Evolutionary conservation across 2,329 filamentous ascomycete species (phyloP).

Genomic region (Xylariaceae sp.): DNA sequence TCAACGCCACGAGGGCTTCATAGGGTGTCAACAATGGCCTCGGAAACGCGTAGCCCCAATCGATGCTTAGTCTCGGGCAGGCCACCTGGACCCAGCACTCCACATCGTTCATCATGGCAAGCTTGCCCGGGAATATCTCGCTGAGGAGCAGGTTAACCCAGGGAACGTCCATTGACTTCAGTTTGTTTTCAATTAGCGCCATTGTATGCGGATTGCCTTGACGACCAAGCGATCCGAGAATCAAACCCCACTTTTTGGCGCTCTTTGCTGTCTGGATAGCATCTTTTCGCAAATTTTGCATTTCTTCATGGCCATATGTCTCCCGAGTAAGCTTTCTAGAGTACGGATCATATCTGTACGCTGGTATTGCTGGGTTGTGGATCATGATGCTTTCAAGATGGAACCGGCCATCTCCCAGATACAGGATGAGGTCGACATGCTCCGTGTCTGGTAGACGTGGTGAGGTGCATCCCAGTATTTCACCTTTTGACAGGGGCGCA

Average conservation of each 20-base stretch:
- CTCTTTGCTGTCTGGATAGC: conserved; percentile 72
- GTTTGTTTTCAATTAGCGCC: conserved; percentile 73
- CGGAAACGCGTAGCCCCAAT: conserved; percentile 97
- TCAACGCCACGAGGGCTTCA: conserved; percentile 87
- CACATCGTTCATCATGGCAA: conserved; percentile 88
- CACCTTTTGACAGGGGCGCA: conserved; percentile 84
- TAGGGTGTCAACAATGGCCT: conserved; percentile 87
- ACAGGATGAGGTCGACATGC: conserved; percentile 54
- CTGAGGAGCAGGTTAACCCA: conserved; percentile 83
- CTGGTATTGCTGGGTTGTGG: conserved; percentile 84
- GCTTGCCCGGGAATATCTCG: conserved; percentile 94
- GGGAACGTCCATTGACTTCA: conserved; percentile 68
- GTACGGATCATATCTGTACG: conserved; percentile 96
- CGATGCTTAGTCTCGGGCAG: conserved; percentile 93
- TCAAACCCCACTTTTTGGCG: conserved; percentile 89
- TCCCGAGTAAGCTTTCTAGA: conserved; percentile 87
- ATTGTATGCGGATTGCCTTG: conserved; percentile 96
- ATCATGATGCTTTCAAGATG: conserved; percentile 99
- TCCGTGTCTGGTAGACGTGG: conserved; percentile 60
- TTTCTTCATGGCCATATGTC: conserved; percentile 85
- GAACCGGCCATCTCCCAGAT: conserved; percentile 34
- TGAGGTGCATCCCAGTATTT: conserved; percentile 96
- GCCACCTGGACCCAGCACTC: conserved; percentile 99
- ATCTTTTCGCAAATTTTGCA: conserved; percentile 72
- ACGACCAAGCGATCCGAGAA: conserved; percentile 84